Evolutionary conservation across 306 rosid genomes (phyloP).

Genomic region (Castanopsis chinensis): DNA sequence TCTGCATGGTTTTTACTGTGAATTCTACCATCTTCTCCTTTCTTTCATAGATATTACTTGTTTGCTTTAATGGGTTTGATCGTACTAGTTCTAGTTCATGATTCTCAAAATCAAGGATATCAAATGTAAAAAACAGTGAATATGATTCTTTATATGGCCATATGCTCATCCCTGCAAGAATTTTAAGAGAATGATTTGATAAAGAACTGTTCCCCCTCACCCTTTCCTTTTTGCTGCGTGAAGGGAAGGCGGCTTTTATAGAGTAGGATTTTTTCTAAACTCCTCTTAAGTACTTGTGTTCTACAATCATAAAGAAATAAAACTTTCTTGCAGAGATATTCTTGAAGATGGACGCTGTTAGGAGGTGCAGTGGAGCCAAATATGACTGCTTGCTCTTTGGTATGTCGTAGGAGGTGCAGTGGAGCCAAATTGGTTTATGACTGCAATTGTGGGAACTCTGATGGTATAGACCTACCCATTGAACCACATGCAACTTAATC

Average conservation of each 20-base stretch:
- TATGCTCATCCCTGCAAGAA: neutral
- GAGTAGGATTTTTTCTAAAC: neutral
- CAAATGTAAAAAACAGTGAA: neutral
- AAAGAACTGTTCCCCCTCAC: neutral
- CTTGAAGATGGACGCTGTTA: slow-evolving; percentile 47
- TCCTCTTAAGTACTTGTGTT: neutral
- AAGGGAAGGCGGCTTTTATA: neutral
- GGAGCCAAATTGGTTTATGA: too few relatives aligned
- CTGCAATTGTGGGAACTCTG: too few relatives aligned
- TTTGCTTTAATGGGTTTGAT: neutral
- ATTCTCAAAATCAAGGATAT: neutral
- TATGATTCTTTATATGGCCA: neutral
- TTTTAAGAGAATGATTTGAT: neutral
- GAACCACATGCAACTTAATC: slow-evolving; percentile 24
- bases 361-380: slow-evolving; percentile 37
- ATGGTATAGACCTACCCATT: too few relatives aligned
- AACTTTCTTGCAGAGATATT: slow-evolving; percentile 28
- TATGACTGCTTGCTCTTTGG: slow-evolving; percentile 82
- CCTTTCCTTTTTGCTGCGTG: neutral
- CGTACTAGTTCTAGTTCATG: neutral
- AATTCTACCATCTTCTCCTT: neutral
- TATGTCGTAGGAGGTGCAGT: too few relatives aligned
- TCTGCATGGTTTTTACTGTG: neutral
- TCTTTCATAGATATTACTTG: neutral
- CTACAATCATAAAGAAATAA: neutral